Conservation (phyloP, 2,329 filamentous ascomycete genomes). For the Westerdykella sp. region DNA sequence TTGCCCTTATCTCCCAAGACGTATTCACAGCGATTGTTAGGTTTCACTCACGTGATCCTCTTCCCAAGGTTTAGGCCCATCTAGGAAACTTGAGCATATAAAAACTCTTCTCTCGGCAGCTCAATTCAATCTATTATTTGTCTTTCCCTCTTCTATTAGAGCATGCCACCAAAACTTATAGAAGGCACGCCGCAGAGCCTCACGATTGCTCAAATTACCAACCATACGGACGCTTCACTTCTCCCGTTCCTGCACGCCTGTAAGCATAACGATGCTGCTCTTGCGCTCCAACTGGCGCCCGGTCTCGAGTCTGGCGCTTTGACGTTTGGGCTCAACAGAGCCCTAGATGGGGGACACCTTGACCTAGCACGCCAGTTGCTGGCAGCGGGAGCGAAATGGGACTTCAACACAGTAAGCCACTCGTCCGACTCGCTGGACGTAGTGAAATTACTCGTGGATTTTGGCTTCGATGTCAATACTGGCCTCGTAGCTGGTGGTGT, state of each 20-base stretch:
- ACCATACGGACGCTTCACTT: background rate
- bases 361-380: slow-evolving; percentile 2
- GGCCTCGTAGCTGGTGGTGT: background rate
- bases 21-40: too few species aligned
- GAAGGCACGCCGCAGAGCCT: background rate
- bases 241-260: background rate
- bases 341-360: background rate
- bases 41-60: too few species aligned
- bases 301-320: slow-evolving; percentile 2
- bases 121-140: background rate
- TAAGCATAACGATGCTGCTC: slow-evolving; percentile 1
- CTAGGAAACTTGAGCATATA: too few species aligned
- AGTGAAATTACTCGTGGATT: slow-evolving; percentile 5
- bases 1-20: too few species aligned
- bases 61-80: too few species aligned
- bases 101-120: too few species aligned
- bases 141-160: background rate
- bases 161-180: background rate
- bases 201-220: background rate
- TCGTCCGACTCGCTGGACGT: slow-evolving; percentile 1
- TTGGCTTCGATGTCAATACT: slow-evolving; percentile 5
- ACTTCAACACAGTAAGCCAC: background rate
- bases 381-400: slow-evolving; percentile 1
- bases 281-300: slow-evolving; percentile 1
- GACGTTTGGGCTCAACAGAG: slow-evolving; percentile 2